Conservation (phyloP, 2,329 filamentous ascomycete genomes). For the Alternaria triticimaculans region DNA sequence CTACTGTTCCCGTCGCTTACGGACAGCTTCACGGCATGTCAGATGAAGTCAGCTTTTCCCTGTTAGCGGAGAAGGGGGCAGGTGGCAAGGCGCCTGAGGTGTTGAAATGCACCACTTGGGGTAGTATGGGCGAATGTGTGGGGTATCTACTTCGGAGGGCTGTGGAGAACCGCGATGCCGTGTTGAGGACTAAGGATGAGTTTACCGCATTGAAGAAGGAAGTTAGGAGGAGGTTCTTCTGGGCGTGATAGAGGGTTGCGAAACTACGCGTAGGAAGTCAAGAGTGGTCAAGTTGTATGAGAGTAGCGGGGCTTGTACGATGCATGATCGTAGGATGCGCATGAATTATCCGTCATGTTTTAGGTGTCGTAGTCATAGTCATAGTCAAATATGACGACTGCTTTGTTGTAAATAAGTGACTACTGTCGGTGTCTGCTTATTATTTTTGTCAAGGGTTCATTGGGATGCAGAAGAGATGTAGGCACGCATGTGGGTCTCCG, state of each 20-base stretch:
- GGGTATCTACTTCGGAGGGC: constrained; percentile 70
- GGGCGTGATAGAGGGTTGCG: not conserved
- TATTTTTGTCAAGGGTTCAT: not conserved
- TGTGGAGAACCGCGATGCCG: constrained; percentile 67
- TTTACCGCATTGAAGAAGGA: constrained; percentile 36
- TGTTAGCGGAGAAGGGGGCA: constrained; percentile 31
- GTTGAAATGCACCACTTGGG: constrained; percentile 66
- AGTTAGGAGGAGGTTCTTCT: constrained; percentile 29
- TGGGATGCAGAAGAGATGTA: not conserved
- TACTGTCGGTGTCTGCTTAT: not conserved
- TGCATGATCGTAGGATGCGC: not conserved
- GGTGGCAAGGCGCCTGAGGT: constrained; percentile 53
- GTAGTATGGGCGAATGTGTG: constrained; percentile 73
- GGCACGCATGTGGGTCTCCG: constrained; percentile 4
- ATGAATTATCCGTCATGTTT: not conserved
- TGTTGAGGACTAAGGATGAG: constrained; percentile 53
- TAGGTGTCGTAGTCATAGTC: not conserved
- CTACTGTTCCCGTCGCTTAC: constrained; percentile 63
- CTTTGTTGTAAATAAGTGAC: not conserved
- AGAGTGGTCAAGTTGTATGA: not conserved
- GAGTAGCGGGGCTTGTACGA: not conserved
- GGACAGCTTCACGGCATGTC: constrained; percentile 95
- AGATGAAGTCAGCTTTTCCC: constrained; percentile 76
- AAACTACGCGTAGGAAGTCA: not conserved
- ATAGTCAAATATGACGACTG: not conserved